Evolutionary conservation across 2,329 filamentous ascomycete species (phyloP).

Genomic region (Ascosphaera pollenicola): DNA sequence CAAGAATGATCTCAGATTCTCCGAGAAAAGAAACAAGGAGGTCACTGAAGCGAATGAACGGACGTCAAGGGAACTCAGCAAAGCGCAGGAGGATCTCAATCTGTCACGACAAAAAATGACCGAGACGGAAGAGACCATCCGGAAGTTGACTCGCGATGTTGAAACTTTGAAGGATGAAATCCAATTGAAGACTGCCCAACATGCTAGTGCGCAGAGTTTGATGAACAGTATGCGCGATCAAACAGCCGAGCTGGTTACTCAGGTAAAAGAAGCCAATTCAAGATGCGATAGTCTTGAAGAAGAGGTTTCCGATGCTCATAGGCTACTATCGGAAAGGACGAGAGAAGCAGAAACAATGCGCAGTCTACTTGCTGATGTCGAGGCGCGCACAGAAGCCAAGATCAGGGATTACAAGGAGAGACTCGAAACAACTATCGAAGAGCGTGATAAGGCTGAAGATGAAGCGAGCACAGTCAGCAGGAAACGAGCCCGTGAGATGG

Average conservation of each 20-base stretch:
- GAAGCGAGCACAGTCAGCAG: slow-evolving; percentile 61
- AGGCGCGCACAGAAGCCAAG: slow-evolving; percentile 58
- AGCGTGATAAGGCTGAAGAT: slow-evolving; percentile 80
- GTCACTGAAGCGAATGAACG: slow-evolving; percentile 52
- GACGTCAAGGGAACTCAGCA: slow-evolving; percentile 44
- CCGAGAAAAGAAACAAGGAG: slow-evolving; percentile 61
- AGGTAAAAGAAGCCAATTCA: slow-evolving; percentile 72
- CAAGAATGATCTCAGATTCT: slow-evolving; percentile 54
- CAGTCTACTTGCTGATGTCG: slow-evolving; percentile 63
- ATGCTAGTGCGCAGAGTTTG: slow-evolving; percentile 62
- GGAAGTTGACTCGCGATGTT: slow-evolving; percentile 46
- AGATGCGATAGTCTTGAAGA: slow-evolving; percentile 76
- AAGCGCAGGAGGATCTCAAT: slow-evolving; percentile 48
- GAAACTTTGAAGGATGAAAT: slow-evolving; percentile 53
- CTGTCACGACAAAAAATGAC: slow-evolving; percentile 34
- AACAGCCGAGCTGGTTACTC: slow-evolving; percentile 64
- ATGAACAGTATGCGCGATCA: slow-evolving; percentile 89
- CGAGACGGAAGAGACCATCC: slow-evolving; percentile 52
- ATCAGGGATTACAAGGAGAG: slow-evolving; percentile 73
- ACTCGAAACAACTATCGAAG: slow-evolving; percentile 79
- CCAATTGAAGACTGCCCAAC: slow-evolving; percentile 65
- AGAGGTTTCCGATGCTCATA: slow-evolving; percentile 71
- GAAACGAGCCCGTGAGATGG: slow-evolving; percentile 57
- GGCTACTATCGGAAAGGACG: slow-evolving; percentile 66
- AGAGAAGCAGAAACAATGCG: slow-evolving; percentile 93